phyloP scores from a whole-genome alignment of 164 flowering plant genomes.

The Berberis vulgaris region DNA sequence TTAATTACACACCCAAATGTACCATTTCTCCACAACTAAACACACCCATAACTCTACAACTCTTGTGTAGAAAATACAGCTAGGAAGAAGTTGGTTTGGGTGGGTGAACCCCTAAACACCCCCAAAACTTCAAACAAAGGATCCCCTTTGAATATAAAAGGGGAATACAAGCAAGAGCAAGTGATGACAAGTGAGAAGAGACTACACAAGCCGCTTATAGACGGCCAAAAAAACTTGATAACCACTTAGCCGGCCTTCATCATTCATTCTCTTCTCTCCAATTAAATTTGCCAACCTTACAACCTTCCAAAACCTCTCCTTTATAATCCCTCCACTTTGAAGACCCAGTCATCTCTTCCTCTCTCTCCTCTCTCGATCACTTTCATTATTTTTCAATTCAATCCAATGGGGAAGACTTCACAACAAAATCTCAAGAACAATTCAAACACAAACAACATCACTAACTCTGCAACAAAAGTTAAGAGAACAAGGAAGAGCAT shows the following conservation, averaged over 20 bases:
- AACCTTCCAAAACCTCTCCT: slow-evolving; percentile 1
- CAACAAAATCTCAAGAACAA: slow-evolving; percentile 22
- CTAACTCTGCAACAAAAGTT: slow-evolving; percentile 20
- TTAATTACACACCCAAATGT: no score
- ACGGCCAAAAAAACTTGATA: slow-evolving; percentile 5
- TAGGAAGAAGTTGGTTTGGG: no score
- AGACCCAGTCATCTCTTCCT: slow-evolving; percentile 16
- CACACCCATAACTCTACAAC: no score
- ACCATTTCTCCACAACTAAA: no score
- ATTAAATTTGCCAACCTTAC: slow-evolving; percentile 4
- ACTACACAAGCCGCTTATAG: slow-evolving; percentile 8
- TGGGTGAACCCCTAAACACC: neutral
- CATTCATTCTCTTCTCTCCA: neutral
- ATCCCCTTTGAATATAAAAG: neutral
- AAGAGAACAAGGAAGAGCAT: slow-evolving; percentile 67
- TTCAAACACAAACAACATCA: slow-evolving; percentile 9
- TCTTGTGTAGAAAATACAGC: no score
- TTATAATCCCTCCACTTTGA: slow-evolving; percentile 6
- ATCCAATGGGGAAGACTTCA: slow-evolving; percentile 34
- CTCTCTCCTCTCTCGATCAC: neutral
- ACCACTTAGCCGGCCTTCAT: neutral
- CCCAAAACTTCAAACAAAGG: neutral
- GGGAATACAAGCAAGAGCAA: slow-evolving; percentile 1
- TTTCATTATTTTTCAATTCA: neutral
- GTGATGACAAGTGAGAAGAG: slow-evolving; percentile 10